These are phyloP conservation scores for Phaeosphaeriaceae sp. DNA, from an alignment of 2,329 filamentous ascomycete genomes.

Conservation along the genomic window DNA sequence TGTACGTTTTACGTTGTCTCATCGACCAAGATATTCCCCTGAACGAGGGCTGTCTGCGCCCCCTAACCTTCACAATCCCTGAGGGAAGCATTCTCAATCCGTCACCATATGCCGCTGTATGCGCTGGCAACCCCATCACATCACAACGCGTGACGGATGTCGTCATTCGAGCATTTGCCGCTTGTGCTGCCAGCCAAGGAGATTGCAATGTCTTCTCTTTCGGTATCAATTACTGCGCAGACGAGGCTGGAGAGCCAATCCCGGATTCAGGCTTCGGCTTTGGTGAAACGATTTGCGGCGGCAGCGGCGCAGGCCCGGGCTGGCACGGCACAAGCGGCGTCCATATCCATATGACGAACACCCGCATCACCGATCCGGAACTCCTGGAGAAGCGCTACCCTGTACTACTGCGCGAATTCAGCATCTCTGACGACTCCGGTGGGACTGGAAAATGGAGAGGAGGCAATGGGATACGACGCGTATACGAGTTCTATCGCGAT, in stretches of 20 bases:
- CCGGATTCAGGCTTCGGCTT: conserved; percentile 37
- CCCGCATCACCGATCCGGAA: conserved; percentile 47
- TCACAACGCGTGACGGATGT: conserved; percentile 44
- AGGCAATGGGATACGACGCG: conserved; percentile 40
- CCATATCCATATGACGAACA: conserved; percentile 49
- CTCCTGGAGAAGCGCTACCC: conserved; percentile 46
- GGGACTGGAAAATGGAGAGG: conserved; percentile 37
- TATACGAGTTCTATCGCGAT: conserved; percentile 38
- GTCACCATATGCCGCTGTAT: conserved; percentile 33
- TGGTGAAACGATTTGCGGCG: conserved; percentile 47
- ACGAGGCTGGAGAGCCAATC: conserved; percentile 17
- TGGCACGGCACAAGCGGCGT: conserved; percentile 44
- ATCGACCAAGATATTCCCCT: conserved; percentile 42
- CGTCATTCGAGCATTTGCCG: conserved; percentile 39
- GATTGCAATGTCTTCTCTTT: conserved; percentile 40
- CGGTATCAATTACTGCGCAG: conserved; percentile 31
- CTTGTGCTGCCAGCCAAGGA: conserved; percentile 40
- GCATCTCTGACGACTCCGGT: conserved; percentile 37
- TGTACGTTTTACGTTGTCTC: conserved; percentile 38
- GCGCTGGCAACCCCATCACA: conserved; percentile 38
- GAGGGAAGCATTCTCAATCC: conserved; percentile 38
- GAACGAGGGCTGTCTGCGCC: conserved; percentile 43
- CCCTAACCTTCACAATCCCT: conserved; percentile 34
- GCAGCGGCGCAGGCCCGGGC: conserved; percentile 39
- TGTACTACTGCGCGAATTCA: conserved; percentile 41